phyloP scores from a whole-genome alignment of 441 rosid species.

The Brassica balearica region DNA sequence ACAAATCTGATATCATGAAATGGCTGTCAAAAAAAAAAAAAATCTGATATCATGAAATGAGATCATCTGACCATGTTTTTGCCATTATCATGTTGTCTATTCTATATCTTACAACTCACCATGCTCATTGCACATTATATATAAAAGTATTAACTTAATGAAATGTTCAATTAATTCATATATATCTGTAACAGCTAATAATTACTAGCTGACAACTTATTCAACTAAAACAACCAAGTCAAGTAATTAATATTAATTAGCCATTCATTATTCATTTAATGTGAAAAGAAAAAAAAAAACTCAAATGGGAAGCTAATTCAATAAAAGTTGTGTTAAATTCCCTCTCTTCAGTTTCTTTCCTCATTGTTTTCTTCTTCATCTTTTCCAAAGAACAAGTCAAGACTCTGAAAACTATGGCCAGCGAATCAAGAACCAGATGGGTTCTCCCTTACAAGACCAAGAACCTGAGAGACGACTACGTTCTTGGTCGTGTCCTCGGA shows the following conservation, averaged over 20 bases:
- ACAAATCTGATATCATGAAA: neutral
- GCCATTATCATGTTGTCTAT: neutral
- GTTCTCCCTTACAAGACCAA: slow-evolving; percentile 77
- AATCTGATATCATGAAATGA: neutral
- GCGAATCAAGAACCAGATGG: slow-evolving; percentile 46
- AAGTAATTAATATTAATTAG: neutral
- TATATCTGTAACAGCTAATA: neutral
- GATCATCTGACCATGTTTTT: slow-evolving; percentile 13
- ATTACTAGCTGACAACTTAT: neutral
- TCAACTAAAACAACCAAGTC: neutral
- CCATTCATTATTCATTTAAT: neutral
- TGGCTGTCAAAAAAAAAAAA: too few species aligned
- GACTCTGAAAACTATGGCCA: slow-evolving; percentile 30
- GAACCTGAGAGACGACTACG: slow-evolving; percentile 63
- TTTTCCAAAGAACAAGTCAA: slow-evolving; percentile 5
- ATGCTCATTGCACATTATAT: neutral
- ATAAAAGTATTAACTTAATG: neutral
- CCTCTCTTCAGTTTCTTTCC: slow-evolving; percentile 31
- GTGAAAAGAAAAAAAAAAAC: neutral
- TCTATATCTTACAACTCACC: neutral
- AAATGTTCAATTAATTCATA: neutral
- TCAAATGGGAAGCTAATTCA: slow-evolving; percentile 5
- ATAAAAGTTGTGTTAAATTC: slow-evolving; percentile 1
- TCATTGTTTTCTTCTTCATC: slow-evolving; percentile 24
- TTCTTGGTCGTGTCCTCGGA: slow-evolving; percentile 72